Evolutionary conservation across 352 stramenopile genomes (phyloP), one percentile per base, ranked within the genome.

Genomic region (Phytophthora ramorum): DNA sequence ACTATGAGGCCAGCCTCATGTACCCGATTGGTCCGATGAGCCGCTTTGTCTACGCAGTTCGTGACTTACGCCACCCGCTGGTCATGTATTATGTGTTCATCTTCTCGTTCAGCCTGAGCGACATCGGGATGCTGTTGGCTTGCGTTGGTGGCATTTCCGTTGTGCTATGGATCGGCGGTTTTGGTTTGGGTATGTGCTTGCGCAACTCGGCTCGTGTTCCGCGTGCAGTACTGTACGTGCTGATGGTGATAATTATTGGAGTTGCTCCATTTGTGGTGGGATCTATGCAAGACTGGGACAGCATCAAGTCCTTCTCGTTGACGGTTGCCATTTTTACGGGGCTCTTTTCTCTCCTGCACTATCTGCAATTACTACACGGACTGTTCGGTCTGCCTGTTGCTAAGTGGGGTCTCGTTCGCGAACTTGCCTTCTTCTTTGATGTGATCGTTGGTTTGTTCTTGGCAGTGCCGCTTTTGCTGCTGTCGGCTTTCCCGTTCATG

Each of bases 401-500:
- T 9, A 83, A 85, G 38, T 85, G 81, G 55, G 87, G 89, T 0
- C 73, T 95, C 19, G 77, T 93, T 7, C 76, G 76, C 49, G 84
- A 95, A 63, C 74, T 96, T 40, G 86, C 77, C 12, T 96, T 95
- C 67, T 83, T 96, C 54, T 96, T 96, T 60, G 89, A 96, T 53
- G 89, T 93, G 71, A 69, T 94, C 1, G 81, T 95, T 8, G 89
- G 89, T 1, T 30, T 93, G 19, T 92, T 95, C 55, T 52, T 95
- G 19, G 76, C 90, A 14, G 13, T 95, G 1, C 85, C 87, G 20
- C 75, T 96, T 16, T 45, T 95, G 40, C 41, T 95, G 17, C 32
- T 96, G 4, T 95, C 87, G 43, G 86, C 83, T 17, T 87, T 96
- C 58, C 89, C 87, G 19, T 96, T 95, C 64, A 95, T 96, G 87